Percentiles rank a stretch among this genome's conserved stretches.
Evolutionary conservation across 1,139 yeast species (phyloP).

Genomic region (Zygosaccharomyces sapae): DNA sequence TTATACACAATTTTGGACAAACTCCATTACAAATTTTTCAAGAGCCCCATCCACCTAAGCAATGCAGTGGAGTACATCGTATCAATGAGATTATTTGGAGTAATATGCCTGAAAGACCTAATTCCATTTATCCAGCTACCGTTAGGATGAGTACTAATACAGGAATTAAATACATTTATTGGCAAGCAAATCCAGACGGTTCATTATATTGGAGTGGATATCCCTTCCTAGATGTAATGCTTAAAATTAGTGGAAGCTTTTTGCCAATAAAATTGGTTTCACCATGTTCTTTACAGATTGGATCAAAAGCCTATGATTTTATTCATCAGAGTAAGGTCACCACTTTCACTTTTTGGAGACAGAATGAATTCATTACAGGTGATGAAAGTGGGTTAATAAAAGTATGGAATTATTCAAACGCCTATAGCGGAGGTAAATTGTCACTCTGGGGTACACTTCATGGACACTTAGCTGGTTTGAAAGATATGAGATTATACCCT

Average conservation of each 20-base stretch:
- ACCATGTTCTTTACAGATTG: conserved; percentile 27
- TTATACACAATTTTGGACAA: conserved; percentile 86
- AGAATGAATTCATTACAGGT: conserved; percentile 46
- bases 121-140: conserved; percentile 24
- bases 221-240: conserved; percentile 31
- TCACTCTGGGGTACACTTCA: conserved; percentile 38
- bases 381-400: conserved; percentile 53
- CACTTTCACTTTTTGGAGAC: conserved; percentile 24
- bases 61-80: conserved; percentile 20
- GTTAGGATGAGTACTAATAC: conserved; percentile 5
- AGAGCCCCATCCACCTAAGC: conserved; percentile 57
- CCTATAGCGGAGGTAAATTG: neutral
- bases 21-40: conserved; percentile 70
- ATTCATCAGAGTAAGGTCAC: conserved; percentile 29
- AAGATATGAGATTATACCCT: conserved; percentile 44
- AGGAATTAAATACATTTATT: conserved; percentile 23
- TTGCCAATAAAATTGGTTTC: conserved; percentile 13
- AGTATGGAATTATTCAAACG: conserved; percentile 45
- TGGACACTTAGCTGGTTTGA: conserved; percentile 50
- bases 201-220: conserved; percentile 33
- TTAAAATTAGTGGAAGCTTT: conserved; percentile 15
- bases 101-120: conserved; percentile 2
- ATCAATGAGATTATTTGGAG: conserved; percentile 10
- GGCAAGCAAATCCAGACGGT: conserved; percentile 29
- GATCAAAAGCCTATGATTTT: conserved; percentile 23